A percentile compares a stretch with the other conserved stretches of the same genome.
Conservation (phyloP, 345 rosid genomes). For the Microthlaspi erraticum region DNA sequence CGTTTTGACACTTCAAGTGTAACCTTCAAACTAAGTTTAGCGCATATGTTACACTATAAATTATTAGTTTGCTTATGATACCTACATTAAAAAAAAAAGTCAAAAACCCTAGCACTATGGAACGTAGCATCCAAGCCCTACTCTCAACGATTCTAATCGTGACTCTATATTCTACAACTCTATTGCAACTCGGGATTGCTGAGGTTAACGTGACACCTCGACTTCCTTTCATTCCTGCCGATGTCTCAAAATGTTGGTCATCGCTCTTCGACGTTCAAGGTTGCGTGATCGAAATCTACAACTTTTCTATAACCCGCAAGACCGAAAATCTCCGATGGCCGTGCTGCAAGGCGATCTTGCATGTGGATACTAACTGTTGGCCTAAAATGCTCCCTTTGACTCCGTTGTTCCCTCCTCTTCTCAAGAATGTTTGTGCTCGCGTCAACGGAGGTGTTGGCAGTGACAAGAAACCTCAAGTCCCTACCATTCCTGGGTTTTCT, state of each 20-base stretch:
- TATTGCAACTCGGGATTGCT: no score
- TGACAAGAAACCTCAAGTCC: neutral
- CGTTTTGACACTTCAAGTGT: neutral
- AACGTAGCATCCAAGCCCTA: neutral
- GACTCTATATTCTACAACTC: no score
- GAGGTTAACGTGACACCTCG: no score
- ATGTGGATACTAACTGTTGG: constrained; percentile 34
- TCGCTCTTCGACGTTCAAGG: no score
- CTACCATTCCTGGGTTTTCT: neutral
- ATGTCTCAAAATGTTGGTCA: no score
- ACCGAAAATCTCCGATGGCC: neutral
- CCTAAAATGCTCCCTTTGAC: constrained; percentile 32
- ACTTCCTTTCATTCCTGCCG: no score
- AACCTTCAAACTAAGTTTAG: neutral
- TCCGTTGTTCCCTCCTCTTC: constrained; percentile 22
- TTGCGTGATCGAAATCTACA: no score
- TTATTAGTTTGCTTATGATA: neutral
- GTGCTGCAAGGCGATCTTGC: constrained; percentile 33
- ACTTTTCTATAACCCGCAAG: no score
- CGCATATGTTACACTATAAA: neutral
- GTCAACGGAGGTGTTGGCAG: no score
- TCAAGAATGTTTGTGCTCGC: constrained; percentile 12
- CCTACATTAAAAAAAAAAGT: neutral
- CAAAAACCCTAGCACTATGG: neutral
- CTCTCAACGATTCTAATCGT: no score